A percentile compares a stretch with the other conserved stretches of the same genome.
These are phyloP conservation scores for Prunus dulcis DNA, from an alignment of 306 rosid genomes.

Conservation along the genomic window DNA sequence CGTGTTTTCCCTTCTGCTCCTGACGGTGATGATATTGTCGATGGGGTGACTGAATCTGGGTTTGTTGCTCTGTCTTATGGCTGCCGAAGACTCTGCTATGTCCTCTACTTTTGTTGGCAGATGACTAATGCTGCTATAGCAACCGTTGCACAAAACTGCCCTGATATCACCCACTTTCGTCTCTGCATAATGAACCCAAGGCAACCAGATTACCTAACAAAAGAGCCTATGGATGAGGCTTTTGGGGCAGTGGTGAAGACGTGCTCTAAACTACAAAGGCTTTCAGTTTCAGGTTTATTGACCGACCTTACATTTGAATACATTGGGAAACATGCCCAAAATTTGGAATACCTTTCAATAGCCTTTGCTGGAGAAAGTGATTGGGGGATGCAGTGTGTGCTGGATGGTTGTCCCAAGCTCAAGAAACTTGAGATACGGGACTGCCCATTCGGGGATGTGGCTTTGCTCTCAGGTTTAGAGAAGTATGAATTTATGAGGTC, in stretches of 20 bases:
- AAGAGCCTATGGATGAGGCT: slow-evolving; percentile 76
- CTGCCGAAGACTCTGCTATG: slow-evolving; percentile 66
- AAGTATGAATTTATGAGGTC: slow-evolving; percentile 81
- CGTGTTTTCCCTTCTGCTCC: slow-evolving; percentile 81
- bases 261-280: slow-evolving; percentile 75
- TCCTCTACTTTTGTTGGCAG: slow-evolving; percentile 80
- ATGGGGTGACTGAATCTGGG: slow-evolving; percentile 82
- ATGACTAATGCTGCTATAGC: slow-evolving; percentile 87
- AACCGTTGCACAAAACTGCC: slow-evolving; percentile 77
- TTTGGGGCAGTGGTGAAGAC: slow-evolving; percentile 85
- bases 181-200: slow-evolving; percentile 78
- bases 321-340: slow-evolving; percentile 72
- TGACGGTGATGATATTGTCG: slow-evolving; percentile 44
- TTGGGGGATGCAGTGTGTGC: slow-evolving; percentile 72
- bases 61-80: slow-evolving; percentile 80
- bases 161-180: slow-evolving; percentile 79
- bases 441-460: slow-evolving; percentile 78
- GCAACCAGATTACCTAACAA: slow-evolving; percentile 58
- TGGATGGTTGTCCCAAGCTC: slow-evolving; percentile 75
- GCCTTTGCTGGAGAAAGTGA: slow-evolving; percentile 82
- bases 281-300: slow-evolving; percentile 66
- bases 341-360: slow-evolving; percentile 76
- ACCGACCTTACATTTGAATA: slow-evolving; percentile 78
- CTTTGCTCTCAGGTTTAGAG: slow-evolving; percentile 55
- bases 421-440: slow-evolving; percentile 82